phyloP scores from a whole-genome alignment of 345 rosid genomes.

The Camelina neglecta region DNA sequence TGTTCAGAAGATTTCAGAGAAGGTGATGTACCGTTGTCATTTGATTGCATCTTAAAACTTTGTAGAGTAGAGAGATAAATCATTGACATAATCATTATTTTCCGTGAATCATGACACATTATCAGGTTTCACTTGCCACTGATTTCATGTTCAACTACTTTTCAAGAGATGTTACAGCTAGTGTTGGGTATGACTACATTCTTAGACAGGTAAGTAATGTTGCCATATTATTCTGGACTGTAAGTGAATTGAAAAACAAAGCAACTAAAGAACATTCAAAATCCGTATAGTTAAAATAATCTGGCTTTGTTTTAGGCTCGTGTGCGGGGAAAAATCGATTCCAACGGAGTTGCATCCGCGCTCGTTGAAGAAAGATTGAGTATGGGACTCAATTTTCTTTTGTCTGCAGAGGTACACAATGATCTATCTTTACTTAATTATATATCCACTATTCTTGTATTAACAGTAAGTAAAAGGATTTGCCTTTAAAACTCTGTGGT shows the following conservation, averaged over 20 bases:
- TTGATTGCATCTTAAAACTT: not conserved
- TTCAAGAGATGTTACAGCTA: conserved; percentile 86
- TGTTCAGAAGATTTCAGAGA: conserved; percentile 95
- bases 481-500: conserved; percentile 1
- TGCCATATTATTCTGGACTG: not conserved
- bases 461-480: not conserved
- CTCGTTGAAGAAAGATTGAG: conserved; percentile 90
- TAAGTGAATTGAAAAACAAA: not conserved
- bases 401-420: conserved; percentile 86
- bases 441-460: not conserved
- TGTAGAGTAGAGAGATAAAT: not conserved
- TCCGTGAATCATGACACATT: conserved; percentile 20
- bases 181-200: conserved; percentile 93
- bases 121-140: conserved; percentile 86
- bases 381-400: conserved; percentile 83
- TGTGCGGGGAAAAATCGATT: conserved; percentile 93
- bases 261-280: not conserved
- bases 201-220: conserved; percentile 84
- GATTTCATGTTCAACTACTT: conserved; percentile 90
- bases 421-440: not conserved
- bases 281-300: not conserved
- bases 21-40: conserved; percentile 54
- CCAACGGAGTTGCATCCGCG: conserved; percentile 81
- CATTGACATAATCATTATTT: conserved; percentile 4
- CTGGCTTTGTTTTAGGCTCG: conserved; percentile 66